phyloP scores from a whole-genome alignment of 176 grass and related monocot species.

The Microstegium vimineum region DNA sequence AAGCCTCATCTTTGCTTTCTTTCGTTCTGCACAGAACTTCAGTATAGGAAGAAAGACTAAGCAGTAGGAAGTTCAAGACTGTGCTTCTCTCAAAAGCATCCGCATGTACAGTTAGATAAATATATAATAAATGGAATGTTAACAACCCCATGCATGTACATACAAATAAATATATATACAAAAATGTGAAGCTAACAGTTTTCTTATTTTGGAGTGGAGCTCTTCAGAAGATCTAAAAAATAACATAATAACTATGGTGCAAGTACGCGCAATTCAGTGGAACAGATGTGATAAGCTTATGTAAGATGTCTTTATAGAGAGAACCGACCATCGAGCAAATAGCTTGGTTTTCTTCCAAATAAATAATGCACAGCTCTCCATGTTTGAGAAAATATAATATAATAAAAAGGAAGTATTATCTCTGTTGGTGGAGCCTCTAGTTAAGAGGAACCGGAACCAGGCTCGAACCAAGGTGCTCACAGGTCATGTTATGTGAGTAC shows the following conservation, averaged over 20 bases:
- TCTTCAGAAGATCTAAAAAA: background rate
- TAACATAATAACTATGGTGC: background rate
- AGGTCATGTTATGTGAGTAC: background rate
- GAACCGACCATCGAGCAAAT: background rate
- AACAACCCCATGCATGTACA: background rate
- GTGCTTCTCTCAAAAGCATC: conserved; percentile 17
- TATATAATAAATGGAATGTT: background rate
- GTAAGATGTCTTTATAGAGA: background rate
- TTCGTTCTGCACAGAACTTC: conserved; percentile 70
- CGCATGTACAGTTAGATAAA: conserved; percentile 5
- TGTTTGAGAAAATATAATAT: background rate
- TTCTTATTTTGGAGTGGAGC: background rate
- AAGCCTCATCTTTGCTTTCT: conserved; percentile 61
- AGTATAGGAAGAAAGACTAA: conserved; percentile 23
- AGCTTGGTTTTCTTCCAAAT: background rate
- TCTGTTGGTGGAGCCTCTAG: background rate
- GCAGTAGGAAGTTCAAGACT: background rate
- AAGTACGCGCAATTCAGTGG: background rate
- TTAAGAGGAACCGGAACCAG: background rate
- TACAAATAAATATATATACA: conserved; percentile 15
- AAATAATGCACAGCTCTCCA: background rate
- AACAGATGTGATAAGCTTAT: background rate
- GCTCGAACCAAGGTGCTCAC: background rate
- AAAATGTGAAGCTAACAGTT: background rate
- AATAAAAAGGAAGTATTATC: background rate